Percentiles rank a stretch among this genome's conserved stretches.
Evolutionary conservation across 1,284 basidiomycete species (phyloP).

Genomic region (Fomes fomentarius): DNA sequence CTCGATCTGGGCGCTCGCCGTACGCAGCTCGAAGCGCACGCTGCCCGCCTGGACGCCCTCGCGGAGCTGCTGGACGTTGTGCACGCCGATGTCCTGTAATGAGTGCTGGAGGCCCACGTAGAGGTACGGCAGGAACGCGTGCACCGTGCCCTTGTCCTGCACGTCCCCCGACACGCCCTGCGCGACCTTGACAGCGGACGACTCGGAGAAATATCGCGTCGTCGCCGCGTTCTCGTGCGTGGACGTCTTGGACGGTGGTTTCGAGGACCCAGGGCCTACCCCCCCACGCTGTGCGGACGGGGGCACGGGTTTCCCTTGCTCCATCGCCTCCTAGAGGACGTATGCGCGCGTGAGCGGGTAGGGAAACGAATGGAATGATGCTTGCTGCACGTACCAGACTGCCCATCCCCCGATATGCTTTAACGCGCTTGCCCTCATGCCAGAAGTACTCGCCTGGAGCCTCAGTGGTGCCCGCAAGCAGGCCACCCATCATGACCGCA

Average conservation of each 20-base stretch:
- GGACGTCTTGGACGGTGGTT: slow-evolving; percentile 50
- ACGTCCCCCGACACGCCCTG: slow-evolving; percentile 98
- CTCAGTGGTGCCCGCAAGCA: slow-evolving; percentile 96
- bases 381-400: slow-evolving; percentile 54
- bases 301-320: slow-evolving; percentile 67
- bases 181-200: slow-evolving; percentile 94
- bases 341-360: not conserved
- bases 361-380: not conserved
- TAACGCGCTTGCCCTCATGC: slow-evolving; percentile 98
- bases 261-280: slow-evolving; percentile 42
- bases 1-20: slow-evolving; percentile 94
- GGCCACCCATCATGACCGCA: slow-evolving; percentile 98
- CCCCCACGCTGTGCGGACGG: slow-evolving; percentile 35
- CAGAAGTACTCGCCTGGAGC: slow-evolving; percentile 99
- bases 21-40: slow-evolving; percentile 93
- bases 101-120: slow-evolving; percentile 95
- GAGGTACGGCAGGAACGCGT: slow-evolving; percentile 91
- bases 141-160: slow-evolving; percentile 95
- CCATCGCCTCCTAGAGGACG: slow-evolving; percentile 80
- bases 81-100: slow-evolving; percentile 92
- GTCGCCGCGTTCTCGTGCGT: slow-evolving; percentile 95
- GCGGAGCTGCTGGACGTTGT: slow-evolving; percentile 65
- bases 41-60: slow-evolving; percentile 64
- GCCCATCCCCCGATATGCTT: slow-evolving; percentile 99
- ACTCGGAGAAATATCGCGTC: slow-evolving; percentile 96